phyloP scores from a whole-genome alignment of 371 early-diverging fungal species.

The Saksenaea oblongispora region DNA sequence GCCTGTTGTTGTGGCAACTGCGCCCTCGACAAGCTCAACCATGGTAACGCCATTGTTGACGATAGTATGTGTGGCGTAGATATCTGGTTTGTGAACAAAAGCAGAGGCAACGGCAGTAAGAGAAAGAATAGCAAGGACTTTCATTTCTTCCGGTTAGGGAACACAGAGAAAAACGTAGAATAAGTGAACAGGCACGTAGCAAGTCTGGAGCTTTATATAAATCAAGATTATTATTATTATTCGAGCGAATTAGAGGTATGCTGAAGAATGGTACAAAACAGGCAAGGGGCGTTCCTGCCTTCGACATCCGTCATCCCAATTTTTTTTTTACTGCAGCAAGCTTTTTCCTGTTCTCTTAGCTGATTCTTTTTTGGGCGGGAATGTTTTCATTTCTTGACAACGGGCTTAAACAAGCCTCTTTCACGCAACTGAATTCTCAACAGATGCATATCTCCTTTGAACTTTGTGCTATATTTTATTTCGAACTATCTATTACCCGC shows the following conservation, averaged over 20 bases:
- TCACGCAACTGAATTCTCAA: neutral
- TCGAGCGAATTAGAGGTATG: neutral
- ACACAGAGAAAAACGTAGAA: neutral
- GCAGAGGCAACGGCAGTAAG: neutral
- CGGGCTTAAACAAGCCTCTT: neutral
- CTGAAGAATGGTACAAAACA: neutral
- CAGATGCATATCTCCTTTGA: neutral
- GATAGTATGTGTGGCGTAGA: neutral
- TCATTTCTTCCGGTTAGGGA: neutral
- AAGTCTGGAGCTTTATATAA: neutral
- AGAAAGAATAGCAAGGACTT: neutral
- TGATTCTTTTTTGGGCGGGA: neutral
- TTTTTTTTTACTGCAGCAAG: neutral
- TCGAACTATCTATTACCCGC: neutral
- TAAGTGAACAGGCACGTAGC: neutral
- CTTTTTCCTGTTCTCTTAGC: neutral
- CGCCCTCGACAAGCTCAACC: neutral
- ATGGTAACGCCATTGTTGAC: neutral
- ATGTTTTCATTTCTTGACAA: conserved; percentile 1
- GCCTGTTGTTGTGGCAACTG: neutral
- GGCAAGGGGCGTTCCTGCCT: neutral
- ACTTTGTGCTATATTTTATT: neutral
- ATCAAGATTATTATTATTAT: neutral
- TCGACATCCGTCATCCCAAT: neutral
- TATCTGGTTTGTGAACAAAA: neutral